phyloP scores from a whole-genome alignment of 1,284 basidiomycete genomes.

The Trichosporon inkin region DNA sequence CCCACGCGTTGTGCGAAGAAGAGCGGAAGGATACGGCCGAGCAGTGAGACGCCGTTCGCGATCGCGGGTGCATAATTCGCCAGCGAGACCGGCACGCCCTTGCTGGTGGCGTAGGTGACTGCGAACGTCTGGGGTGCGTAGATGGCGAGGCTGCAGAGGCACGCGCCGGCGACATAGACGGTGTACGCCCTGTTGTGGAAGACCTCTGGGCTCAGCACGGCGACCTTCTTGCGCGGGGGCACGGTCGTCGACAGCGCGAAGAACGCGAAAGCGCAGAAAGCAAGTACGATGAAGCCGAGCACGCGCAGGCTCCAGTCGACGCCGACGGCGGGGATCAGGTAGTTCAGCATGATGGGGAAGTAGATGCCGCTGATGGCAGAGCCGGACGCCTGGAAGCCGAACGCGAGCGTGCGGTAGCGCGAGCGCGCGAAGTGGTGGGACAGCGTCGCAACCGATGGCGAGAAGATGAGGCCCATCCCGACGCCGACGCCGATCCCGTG shows the following conservation, averaged over 20 bases:
- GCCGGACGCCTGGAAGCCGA: slow-evolving; percentile 40
- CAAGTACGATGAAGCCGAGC: slow-evolving; percentile 36
- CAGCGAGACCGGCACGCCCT: slow-evolving; percentile 25
- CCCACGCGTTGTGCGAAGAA: slow-evolving; percentile 35
- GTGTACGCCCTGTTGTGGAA: slow-evolving; percentile 32
- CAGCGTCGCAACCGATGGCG: slow-evolving; percentile 54
- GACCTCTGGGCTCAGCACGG: slow-evolving; percentile 33
- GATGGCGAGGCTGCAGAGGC: slow-evolving; percentile 28
- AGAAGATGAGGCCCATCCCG: slow-evolving; percentile 54
- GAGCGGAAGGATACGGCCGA: slow-evolving; percentile 39
- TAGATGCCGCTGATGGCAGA: slow-evolving; percentile 50
- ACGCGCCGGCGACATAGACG: slow-evolving; percentile 27
- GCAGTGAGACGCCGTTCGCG: slow-evolving; percentile 33
- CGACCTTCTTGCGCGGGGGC: slow-evolving; percentile 36
- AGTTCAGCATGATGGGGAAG: slow-evolving; percentile 54
- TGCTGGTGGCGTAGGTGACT: slow-evolving; percentile 33
- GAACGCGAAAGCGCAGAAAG: slow-evolving; percentile 22
- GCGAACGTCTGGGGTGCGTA: slow-evolving; percentile 35
- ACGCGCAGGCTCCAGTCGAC: slow-evolving; percentile 40
- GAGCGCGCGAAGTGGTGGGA: slow-evolving; percentile 55
- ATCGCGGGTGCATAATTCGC: slow-evolving; percentile 37
- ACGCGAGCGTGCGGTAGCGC: slow-evolving; percentile 38
- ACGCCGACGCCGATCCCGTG: slow-evolving; percentile 32
- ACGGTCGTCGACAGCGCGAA: slow-evolving; percentile 35
- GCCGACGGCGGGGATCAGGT: slow-evolving; percentile 55